A percentile compares a stretch with the other conserved stretches of the same genome.
phyloP scores from a whole-genome alignment of 495 filamentous ascomycete genomes.

The Collariella sp. region DNA sequence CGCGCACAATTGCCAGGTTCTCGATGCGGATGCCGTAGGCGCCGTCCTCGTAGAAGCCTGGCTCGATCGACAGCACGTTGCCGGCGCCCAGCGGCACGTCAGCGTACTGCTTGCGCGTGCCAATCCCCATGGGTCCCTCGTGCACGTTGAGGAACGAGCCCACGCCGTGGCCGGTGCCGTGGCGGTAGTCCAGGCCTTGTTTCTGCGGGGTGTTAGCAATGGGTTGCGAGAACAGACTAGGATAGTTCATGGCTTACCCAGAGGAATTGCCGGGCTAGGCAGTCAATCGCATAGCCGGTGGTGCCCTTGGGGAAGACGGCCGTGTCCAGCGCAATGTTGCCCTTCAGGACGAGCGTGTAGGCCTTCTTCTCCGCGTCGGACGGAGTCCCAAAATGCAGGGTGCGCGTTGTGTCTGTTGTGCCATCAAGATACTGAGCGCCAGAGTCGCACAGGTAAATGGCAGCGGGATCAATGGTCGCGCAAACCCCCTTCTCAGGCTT shows the following conservation, averaged over 20 bases:
- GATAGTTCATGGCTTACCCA: constrained; percentile 50
- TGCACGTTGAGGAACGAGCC: constrained; percentile 92
- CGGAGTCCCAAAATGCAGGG: constrained; percentile 83
- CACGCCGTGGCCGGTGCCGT: constrained; percentile 95
- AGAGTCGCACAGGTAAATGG: constrained; percentile 93
- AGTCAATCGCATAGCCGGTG: constrained; percentile 84
- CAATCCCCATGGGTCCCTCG: constrained; percentile 95
- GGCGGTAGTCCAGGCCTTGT: constrained; percentile 86
- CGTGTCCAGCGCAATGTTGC: constrained; percentile 83
- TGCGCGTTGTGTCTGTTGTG: constrained; percentile 93
- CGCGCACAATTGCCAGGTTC: constrained; percentile 83
- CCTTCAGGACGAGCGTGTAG: constrained; percentile 93
- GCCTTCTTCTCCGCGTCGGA: constrained; percentile 79
- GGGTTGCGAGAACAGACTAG: not conserved
- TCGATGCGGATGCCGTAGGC: constrained; percentile 97
- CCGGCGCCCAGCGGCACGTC: constrained; percentile 86
- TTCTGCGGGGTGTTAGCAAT: constrained; percentile 31
- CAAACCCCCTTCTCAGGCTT: constrained; percentile 80
- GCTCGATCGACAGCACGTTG: constrained; percentile 91
- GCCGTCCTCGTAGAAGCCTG: constrained; percentile 97
- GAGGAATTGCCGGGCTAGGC: constrained; percentile 79
- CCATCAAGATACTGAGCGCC: constrained; percentile 93
- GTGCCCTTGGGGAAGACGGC: constrained; percentile 93
- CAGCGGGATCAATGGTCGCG: constrained; percentile 73
- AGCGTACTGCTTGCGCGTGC: constrained; percentile 80